Evolutionary conservation across 75 land plant species (phyloP).

Genomic region (Cupressus sempervirens): DNA sequence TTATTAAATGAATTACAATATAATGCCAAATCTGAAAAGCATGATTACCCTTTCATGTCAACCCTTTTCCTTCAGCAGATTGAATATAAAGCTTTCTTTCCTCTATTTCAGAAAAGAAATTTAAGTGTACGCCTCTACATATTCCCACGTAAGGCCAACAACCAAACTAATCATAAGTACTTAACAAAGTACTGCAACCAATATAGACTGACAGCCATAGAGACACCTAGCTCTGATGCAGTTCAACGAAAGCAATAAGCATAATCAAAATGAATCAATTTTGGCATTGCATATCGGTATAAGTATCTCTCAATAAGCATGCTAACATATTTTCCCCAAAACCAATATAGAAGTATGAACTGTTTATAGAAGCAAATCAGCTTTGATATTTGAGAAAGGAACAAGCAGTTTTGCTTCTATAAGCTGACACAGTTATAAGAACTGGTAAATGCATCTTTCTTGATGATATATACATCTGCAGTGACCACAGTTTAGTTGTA

Average conservation of each 20-base stretch:
- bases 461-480: neutral
- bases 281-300: neutral
- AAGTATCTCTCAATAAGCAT: neutral
- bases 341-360: neutral
- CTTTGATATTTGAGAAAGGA: neutral
- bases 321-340: neutral
- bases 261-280: too few relatives aligned
- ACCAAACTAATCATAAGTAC: neutral
- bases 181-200: neutral
- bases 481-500: neutral
- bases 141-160: neutral
- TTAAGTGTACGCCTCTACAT: neutral
- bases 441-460: neutral
- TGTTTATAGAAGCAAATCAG: neutral
- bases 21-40: neutral
- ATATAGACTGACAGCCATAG: neutral
- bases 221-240: neutral
- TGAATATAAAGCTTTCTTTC: neutral
- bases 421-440: neutral
- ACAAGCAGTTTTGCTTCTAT: neutral
- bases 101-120: neutral
- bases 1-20: neutral
- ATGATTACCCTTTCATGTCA: neutral
- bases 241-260: neutral
- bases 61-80: neutral